These are phyloP conservation scores for Neonectria coccinea DNA, from an alignment of 2,329 filamentous ascomycete genomes.

Conservation along the genomic window DNA sequence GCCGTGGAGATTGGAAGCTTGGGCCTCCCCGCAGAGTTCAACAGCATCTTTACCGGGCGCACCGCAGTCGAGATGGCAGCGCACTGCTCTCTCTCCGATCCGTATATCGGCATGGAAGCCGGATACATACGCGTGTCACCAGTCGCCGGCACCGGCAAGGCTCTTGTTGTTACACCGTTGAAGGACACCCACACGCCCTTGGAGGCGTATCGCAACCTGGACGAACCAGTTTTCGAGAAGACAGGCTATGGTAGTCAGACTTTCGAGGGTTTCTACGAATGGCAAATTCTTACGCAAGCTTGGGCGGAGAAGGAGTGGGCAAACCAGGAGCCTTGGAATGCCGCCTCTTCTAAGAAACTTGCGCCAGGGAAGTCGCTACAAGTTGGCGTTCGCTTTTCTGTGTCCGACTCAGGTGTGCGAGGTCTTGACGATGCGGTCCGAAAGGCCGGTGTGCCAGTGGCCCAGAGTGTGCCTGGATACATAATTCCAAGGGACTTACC, in stretches of 20 bases:
- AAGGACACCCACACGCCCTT: slow-evolving; percentile 57
- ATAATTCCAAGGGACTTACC: slow-evolving; percentile 62
- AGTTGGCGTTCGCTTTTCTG: slow-evolving; percentile 64
- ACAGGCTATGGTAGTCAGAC: slow-evolving; percentile 64
- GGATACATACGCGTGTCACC: slow-evolving; percentile 67
- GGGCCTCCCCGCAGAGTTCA: slow-evolving; percentile 70
- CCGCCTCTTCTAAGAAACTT: slow-evolving; percentile 60
- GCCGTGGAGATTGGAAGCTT: slow-evolving; percentile 66
- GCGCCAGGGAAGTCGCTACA: slow-evolving; percentile 58
- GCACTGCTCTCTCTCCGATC: slow-evolving; percentile 67
- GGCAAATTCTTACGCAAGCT: slow-evolving; percentile 65
- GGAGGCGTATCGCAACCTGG: slow-evolving; percentile 67
- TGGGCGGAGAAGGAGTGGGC: slow-evolving; percentile 69
- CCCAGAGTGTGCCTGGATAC: slow-evolving; percentile 66
- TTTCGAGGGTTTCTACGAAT: slow-evolving; percentile 72
- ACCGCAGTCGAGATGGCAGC: slow-evolving; percentile 60
- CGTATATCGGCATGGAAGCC: slow-evolving; percentile 70
- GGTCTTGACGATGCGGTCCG: slow-evolving; percentile 61
- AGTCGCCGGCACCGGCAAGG: slow-evolving; percentile 63
- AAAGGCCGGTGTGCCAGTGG: slow-evolving; percentile 59
- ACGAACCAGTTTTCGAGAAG: slow-evolving; percentile 55
- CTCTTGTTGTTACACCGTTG: slow-evolving; percentile 66
- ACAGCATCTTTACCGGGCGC: slow-evolving; percentile 69
- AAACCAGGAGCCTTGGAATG: slow-evolving; percentile 64
- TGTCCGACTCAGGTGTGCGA: slow-evolving; percentile 56